Percentiles rank a stretch among this genome's conserved stretches.
Conservation (phyloP, 495 filamentous ascomycete genomes). For the Aspergillus taichungensis region DNA sequence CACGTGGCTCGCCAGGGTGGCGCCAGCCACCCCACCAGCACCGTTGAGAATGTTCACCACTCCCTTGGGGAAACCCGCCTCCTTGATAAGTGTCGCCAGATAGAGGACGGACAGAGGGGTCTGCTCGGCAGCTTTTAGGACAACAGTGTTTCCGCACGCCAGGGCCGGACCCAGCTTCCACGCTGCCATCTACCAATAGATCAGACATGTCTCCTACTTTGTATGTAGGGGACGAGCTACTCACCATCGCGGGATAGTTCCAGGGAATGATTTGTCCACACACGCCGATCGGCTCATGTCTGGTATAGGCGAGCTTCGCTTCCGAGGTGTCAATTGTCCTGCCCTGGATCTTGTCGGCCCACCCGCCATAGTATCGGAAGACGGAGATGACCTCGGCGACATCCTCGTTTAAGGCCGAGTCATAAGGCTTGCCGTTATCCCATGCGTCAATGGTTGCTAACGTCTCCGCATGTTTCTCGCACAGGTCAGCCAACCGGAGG, state of each 20-base stretch:
- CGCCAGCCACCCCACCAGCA: conserved; percentile 60
- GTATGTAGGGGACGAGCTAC: conserved; percentile 12
- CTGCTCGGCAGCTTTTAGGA: conserved; percentile 80
- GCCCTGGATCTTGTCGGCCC: conserved; percentile 83
- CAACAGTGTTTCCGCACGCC: conserved; percentile 70
- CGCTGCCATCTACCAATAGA: conserved; percentile 67
- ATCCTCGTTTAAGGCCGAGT: conserved; percentile 61
- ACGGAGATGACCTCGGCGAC: conserved; percentile 57
- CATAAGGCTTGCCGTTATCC: conserved; percentile 88
- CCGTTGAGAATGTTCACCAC: conserved; percentile 83
- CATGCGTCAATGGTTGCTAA: conserved; percentile 86
- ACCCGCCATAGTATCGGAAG: conserved; percentile 83
- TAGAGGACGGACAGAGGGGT: conserved; percentile 75
- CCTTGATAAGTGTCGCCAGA: conserved; percentile 63
- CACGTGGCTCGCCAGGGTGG: conserved; percentile 63
- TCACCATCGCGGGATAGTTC: conserved; percentile 47
- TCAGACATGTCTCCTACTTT: conserved; percentile 7
- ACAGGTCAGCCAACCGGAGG: conserved; percentile 61
- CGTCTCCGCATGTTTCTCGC: conserved; percentile 58
- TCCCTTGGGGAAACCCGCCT: conserved; percentile 80
- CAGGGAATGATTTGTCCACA: conserved; percentile 81
- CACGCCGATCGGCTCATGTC: conserved; percentile 80
- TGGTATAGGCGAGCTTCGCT: conserved; percentile 77
- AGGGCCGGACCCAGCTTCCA: conserved; percentile 89
- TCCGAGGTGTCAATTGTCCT: conserved; percentile 76